Percentiles rank a stretch among this genome's conserved stretches.
phyloP scores from a whole-genome alignment of 495 filamentous ascomycete genomes.

The Neurospora sp. region DNA sequence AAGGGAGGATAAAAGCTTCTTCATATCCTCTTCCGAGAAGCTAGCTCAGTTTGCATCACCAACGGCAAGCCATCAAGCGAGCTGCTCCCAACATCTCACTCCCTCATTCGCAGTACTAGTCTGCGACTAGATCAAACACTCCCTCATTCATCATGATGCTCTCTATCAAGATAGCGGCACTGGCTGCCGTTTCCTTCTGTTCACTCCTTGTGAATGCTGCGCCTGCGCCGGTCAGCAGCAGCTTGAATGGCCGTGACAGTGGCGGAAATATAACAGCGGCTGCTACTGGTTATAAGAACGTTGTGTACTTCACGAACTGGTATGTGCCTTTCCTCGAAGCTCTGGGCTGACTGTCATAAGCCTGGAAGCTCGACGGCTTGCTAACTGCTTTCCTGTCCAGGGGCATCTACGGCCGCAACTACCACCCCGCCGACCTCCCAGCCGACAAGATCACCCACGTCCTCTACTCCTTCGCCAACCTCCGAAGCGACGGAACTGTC shows the following conservation, averaged over 20 bases:
- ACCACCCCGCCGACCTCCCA: conserved; percentile 72
- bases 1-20: background rate
- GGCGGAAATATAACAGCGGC: background rate
- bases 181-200: conserved; percentile 12
- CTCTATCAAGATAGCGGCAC: background rate
- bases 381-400: conserved; percentile 23
- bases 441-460: conserved; percentile 75
- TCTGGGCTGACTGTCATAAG: background rate
- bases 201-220: conserved; percentile 2
- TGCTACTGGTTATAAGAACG: conserved; percentile 27
- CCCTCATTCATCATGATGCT: background rate
- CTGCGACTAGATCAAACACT: background rate
- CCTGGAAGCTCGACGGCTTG: background rate
- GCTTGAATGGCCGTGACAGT: background rate
- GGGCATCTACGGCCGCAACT: conserved; percentile 79
- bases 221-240: background rate
- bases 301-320: conserved; percentile 42
- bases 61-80: background rate
- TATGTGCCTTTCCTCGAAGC: conserved; percentile 3
- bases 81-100: background rate
- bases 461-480: conserved; percentile 82
- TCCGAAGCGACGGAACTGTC: conserved; percentile 74
- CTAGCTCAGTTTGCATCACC: background rate
- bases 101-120: background rate
- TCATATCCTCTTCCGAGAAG: background rate